Percentiles rank a stretch among this genome's conserved stretches.
Conservation (phyloP, 2,329 filamentous ascomycete genomes). For the Colletotrichum tabaci region DNA sequence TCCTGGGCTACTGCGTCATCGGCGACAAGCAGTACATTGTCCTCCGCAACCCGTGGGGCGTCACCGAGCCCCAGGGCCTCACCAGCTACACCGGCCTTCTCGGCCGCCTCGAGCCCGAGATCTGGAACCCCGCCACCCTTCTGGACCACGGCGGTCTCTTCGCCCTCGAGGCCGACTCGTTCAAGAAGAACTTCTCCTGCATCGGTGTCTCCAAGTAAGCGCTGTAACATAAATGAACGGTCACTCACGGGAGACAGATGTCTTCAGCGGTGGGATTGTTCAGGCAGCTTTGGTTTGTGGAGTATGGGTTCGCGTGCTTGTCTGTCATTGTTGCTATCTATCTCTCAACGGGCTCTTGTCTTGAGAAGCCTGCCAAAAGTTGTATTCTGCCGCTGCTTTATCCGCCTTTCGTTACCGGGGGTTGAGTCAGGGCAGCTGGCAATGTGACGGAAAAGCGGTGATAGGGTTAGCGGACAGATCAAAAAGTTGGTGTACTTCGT, state of each 20-base stretch:
- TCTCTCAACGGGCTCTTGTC: neutral
- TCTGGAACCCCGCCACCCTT: slow-evolving; percentile 55
- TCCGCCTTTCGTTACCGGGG: neutral
- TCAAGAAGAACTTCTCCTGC: slow-evolving; percentile 55
- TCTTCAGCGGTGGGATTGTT: neutral
- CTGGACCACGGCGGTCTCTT: slow-evolving; percentile 55
- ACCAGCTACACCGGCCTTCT: slow-evolving; percentile 57
- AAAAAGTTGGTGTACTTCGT: slow-evolving; percentile 20
- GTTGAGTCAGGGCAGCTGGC: neutral
- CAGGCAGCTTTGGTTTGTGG: slow-evolving; percentile 15
- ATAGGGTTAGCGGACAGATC: slow-evolving; percentile 21
- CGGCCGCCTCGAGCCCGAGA: slow-evolving; percentile 54
- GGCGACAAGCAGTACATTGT: slow-evolving; percentile 59
- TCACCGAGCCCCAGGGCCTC: slow-evolving; percentile 58
- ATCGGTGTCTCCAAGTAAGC: slow-evolving; percentile 46
- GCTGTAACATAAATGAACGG: slow-evolving; percentile 19
- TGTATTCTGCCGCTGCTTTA: slow-evolving; percentile 21
- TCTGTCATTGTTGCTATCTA: neutral
- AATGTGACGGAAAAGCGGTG: slow-evolving; percentile 29
- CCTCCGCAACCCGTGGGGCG: slow-evolving; percentile 61
- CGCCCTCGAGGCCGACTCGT: slow-evolving; percentile 53
- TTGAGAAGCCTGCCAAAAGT: slow-evolving; percentile 8
- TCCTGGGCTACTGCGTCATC: slow-evolving; percentile 55
- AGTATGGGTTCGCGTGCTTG: slow-evolving; percentile 2
- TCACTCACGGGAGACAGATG: slow-evolving; percentile 17